phyloP scores from a whole-genome alignment of 2,329 filamentous ascomycete genomes.

The Cylindrodendrum hubeiense region DNA sequence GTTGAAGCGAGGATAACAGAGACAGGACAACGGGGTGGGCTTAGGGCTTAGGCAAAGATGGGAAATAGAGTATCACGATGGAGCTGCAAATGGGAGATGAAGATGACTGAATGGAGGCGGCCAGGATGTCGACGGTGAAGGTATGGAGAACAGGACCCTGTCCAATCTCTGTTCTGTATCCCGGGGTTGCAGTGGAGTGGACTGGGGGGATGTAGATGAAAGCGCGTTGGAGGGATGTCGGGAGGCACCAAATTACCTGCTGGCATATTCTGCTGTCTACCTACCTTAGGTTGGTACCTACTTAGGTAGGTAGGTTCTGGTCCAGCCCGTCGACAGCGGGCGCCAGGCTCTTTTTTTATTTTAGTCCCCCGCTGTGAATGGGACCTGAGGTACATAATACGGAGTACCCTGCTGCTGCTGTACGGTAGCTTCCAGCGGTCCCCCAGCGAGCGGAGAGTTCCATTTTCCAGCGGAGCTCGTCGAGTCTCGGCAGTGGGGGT shows the following conservation, averaged over 20 bases:
- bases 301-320: too few relatives aligned
- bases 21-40: neutral
- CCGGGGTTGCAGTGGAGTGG: neutral
- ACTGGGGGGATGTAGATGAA: too few relatives aligned
- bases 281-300: too few relatives aligned
- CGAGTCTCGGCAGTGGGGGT: constrained; percentile 2
- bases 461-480: neutral
- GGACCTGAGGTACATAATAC: too few relatives aligned
- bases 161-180: neutral
- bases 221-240: too few relatives aligned
- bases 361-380: too few relatives aligned
- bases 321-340: too few relatives aligned
- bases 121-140: neutral
- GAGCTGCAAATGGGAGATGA: neutral
- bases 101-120: neutral
- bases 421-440: neutral
- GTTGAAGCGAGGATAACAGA: neutral
- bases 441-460: neutral
- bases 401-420: neutral
- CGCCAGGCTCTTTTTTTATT: too few relatives aligned
- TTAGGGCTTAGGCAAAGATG: neutral
- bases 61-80: neutral
- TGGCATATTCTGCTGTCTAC: too few relatives aligned
- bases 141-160: neutral
- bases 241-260: too few relatives aligned